These are phyloP conservation scores for Eucalyptus sideroxylon DNA, from an alignment of 345 rosid species.

Conservation along the genomic window DNA sequence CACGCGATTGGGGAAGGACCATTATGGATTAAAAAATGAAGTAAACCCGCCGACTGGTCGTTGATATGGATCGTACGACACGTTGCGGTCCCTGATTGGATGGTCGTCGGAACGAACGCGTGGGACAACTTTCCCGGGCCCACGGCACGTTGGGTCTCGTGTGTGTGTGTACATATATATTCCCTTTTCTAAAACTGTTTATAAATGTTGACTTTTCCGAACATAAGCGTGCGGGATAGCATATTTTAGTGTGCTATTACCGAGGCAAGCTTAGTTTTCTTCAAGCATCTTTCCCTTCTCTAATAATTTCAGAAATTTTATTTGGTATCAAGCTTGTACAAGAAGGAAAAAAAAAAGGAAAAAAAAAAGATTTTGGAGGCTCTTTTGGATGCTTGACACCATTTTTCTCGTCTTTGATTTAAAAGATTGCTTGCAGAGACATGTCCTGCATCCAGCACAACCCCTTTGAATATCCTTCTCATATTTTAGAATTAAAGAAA, in stretches of 20 bases:
- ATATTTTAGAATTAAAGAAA: too few species aligned
- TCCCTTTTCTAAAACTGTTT: background rate
- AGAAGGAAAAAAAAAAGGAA: background rate
- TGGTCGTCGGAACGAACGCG: background rate
- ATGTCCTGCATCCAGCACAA: background rate
- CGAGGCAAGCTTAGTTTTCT: background rate
- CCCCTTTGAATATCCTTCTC: background rate
- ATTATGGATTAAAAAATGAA: background rate
- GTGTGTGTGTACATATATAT: background rate
- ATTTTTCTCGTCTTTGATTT: background rate
- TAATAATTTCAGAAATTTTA: background rate
- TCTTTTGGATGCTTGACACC: background rate
- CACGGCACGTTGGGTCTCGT: background rate
- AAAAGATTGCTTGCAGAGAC: background rate
- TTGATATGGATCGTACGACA: background rate
- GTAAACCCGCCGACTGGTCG: background rate
- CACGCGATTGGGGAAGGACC: background rate
- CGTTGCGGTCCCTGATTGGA: background rate
- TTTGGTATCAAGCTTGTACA: background rate
- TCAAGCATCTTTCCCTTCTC: background rate
- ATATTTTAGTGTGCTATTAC: background rate
- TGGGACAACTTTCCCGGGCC: background rate
- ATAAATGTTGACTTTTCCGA: background rate
- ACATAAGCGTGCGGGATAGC: background rate
- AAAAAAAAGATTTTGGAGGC: background rate